These are phyloP conservation scores for Cicer yamashitae DNA, from an alignment of 306 rosid genomes.

Conservation along the genomic window DNA sequence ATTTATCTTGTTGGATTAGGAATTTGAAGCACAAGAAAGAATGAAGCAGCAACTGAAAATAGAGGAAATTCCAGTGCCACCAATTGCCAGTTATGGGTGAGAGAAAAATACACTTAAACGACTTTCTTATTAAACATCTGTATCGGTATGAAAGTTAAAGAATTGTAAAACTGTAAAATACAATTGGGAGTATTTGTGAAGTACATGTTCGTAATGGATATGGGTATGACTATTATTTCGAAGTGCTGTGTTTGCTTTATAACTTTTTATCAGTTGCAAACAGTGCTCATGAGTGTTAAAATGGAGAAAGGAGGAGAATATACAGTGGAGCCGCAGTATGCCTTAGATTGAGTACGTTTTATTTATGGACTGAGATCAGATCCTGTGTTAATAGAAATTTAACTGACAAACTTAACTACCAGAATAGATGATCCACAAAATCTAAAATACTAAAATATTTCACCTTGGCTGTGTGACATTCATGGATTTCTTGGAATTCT, in stretches of 20 bases:
- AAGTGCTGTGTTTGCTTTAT: slow-evolving; percentile 13
- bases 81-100: slow-evolving; percentile 88
- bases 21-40: slow-evolving; percentile 93
- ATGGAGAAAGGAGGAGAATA: neutral
- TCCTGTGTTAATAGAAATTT: slow-evolving; percentile 13
- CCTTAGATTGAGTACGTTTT: slow-evolving; percentile 1
- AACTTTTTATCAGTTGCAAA: slow-evolving; percentile 1
- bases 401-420: neutral
- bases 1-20: slow-evolving; percentile 58
- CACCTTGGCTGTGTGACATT: slow-evolving; percentile 11
- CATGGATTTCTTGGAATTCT: neutral
- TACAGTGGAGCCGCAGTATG: slow-evolving; percentile 1
- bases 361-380: slow-evolving; percentile 2
- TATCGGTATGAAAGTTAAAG: neutral
- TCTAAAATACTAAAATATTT: slow-evolving; percentile 20
- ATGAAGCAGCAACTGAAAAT: slow-evolving; percentile 79
- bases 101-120: slow-evolving; percentile 37
- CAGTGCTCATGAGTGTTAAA: slow-evolving; percentile 11
- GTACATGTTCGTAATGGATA: neutral
- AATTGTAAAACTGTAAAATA: neutral
- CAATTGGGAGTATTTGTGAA: neutral
- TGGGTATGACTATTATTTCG: slow-evolving; percentile 6
- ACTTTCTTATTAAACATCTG: neutral
- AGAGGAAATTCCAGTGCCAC: slow-evolving; percentile 72
- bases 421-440: slow-evolving; percentile 8